Evolutionary conservation across 805 yeast species (phyloP), one percentile per base, ranked within the genome.

Genomic region (Candida silvatica): DNA sequence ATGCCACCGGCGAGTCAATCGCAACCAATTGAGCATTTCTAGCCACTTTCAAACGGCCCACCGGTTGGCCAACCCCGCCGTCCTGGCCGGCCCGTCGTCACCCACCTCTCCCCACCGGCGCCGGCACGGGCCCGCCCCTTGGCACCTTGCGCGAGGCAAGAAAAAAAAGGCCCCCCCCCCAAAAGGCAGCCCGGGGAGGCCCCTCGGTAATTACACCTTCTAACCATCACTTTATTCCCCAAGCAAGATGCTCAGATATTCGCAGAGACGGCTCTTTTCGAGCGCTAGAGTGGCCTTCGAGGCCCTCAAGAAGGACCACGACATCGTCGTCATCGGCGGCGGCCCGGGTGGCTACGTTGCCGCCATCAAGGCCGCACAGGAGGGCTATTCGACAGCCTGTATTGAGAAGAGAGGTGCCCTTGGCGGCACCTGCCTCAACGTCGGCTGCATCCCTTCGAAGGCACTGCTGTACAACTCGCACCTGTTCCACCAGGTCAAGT

Each of bases 281-380:
- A 40, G 52, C 9, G 52, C 58, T 33, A 47, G 58, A 46, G 36
- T 45, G 7, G 31, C 45, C 23, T 44, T 52, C 5, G 53, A 48
- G 31, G 52, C 59, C 26, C 49, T 45, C 17, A 47, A 51, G 31
- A 50, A 54, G 51, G 79, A 80, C 55, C 92, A 85, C 58, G 97
- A 92, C 54, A 75, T 92, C 37, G 94, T 90, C 37, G 85, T 92
- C 50, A 82, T 92, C 55, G 99, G 99, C 49, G 97, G 97, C 52
- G 99, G 99, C 40, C 99, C 99, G 48, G 99, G 97, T 62, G 99
- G 99, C 43, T 92, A 92, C 61, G 92, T 92, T 51, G 97, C 97
- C 37, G 98, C 99, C 54, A 92, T 92, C 62, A 90, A 86, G 64
- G 96, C 96, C 41, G 98, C 98, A 34, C 99, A 92, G 69, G 71